Evolutionary conservation across 441 rosid species (phyloP), one percentile per base, ranked within the genome.

Genomic region (Gossypium schwendimanii): DNA sequence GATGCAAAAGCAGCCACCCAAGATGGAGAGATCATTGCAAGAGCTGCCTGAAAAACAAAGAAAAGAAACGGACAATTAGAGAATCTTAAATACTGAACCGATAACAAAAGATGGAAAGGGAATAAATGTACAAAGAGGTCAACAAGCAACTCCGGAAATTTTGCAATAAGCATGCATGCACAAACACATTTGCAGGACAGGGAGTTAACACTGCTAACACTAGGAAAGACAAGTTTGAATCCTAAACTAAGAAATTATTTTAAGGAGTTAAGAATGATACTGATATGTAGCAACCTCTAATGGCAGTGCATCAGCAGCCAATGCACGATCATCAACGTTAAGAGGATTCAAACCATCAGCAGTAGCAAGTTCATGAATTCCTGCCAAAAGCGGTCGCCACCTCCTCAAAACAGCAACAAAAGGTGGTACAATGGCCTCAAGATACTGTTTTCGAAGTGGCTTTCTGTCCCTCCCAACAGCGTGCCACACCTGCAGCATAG

Each of bases 1-100:
- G 99, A 96, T 49, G 98, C 99, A 87, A 96, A 96, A 69, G 99
- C 97, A 85, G 98, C 97, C 63, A 96, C 98, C 99, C 99, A 96
- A 77, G 89, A 83, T 36, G 97, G 96, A 84, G 97, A 93, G 74
- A 90, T 82, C 97, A 96, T 93, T 63, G 93, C 87, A 81, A 91
- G 88, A 80, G 98, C 98, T 74, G 97, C 97, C 99, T 96, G 83
- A 73, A 75, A 75, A 17, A 23, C 12, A 21, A 10, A 55, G 26
- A 55, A 82, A 26, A 49, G 14, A 69, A 44, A 41, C 52, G 28
- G 45, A 72, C 0, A 20, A 67, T 69, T 54, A 24, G 67, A 67
- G 59, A 14, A 44, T 50, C 23, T 71, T 4, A 71, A 33, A 61
- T 44, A 17, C 18, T 15, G 41, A 31, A 69, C 33, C 50, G 72